Conservation (phyloP, 495 filamentous ascomycete genomes). For the Lasiosphaeriaceae sp. region DNA sequence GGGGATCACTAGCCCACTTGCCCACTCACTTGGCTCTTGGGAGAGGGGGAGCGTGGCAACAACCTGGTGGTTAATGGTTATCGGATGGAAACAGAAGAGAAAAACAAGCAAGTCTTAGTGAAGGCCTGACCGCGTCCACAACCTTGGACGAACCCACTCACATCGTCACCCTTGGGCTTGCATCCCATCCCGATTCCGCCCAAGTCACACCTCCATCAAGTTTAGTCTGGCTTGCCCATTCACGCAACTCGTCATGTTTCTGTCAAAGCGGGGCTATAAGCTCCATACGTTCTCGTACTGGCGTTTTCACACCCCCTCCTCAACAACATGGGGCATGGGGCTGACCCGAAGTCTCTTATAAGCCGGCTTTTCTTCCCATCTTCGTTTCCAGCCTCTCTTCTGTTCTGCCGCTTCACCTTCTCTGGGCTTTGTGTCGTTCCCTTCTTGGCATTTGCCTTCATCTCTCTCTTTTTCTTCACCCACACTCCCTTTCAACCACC, state of each 20-base stretch:
- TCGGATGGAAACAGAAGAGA: no score
- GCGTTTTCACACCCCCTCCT: background rate
- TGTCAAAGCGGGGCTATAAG: no score
- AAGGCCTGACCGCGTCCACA: no score
- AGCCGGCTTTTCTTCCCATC: background rate
- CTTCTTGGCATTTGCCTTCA: slow-evolving; percentile 23
- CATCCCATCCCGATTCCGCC: background rate
- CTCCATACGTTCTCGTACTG: background rate
- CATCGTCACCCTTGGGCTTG: slow-evolving; percentile 5
- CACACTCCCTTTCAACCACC: slow-evolving; percentile 15
- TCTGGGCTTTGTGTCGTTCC: slow-evolving; percentile 25
- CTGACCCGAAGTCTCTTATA: background rate
- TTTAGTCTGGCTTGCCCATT: background rate
- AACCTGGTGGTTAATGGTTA: no score
- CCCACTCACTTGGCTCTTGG: no score
- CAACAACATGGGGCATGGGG: background rate
- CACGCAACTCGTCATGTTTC: no score
- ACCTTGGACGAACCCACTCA: background rate
- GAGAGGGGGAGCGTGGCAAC: no score
- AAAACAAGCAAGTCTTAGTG: no score
- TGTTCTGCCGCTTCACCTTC: slow-evolving; percentile 15
- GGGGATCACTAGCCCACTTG: no score
- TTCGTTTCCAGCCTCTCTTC: slow-evolving; percentile 17
- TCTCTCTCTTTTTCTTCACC: slow-evolving; percentile 16
- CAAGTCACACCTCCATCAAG: background rate